Percentiles rank a stretch among this genome's conserved stretches.
These are phyloP conservation scores for Diplodia sapinea DNA, from an alignment of 2,329 filamentous ascomycete genomes.

Conservation along the genomic window DNA sequence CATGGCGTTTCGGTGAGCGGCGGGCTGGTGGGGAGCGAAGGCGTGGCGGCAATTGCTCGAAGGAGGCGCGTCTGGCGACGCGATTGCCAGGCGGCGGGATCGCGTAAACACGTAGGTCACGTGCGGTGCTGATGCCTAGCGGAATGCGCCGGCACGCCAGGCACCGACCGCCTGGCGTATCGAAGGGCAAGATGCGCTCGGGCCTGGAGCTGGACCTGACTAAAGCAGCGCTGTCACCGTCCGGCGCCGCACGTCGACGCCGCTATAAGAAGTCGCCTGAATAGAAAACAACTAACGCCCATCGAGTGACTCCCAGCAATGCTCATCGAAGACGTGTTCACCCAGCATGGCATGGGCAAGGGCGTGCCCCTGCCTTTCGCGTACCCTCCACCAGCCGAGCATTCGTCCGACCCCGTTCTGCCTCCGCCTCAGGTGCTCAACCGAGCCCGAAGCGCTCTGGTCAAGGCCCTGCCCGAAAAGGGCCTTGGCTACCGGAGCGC, in stretches of 20 bases:
- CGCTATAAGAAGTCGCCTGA: background rate
- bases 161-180: no score
- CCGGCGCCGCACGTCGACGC: background rate
- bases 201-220: background rate
- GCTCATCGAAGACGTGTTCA: background rate
- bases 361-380: background rate
- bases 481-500: slow-evolving; percentile 54
- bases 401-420: slow-evolving; percentile 41
- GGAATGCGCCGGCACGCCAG: no score
- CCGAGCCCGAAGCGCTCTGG: slow-evolving; percentile 45
- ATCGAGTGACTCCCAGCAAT: background rate
- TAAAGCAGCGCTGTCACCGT: slow-evolving; percentile 3
- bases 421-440: slow-evolving; percentile 42
- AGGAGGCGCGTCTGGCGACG: slow-evolving; percentile 14
- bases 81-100: slow-evolving; percentile 6
- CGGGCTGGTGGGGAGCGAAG: background rate
- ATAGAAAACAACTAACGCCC: background rate
- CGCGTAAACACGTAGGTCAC: slow-evolving; percentile 15
- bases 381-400: slow-evolving; percentile 2
- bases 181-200: no score
- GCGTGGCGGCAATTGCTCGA: background rate
- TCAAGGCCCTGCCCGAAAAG: slow-evolving; percentile 43
- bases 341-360: no score
- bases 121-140: background rate
- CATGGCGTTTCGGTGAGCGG: slow-evolving; percentile 4